phyloP scores from a whole-genome alignment of 768 basidiomycete genomes.

The Suillus plorans region DNA sequence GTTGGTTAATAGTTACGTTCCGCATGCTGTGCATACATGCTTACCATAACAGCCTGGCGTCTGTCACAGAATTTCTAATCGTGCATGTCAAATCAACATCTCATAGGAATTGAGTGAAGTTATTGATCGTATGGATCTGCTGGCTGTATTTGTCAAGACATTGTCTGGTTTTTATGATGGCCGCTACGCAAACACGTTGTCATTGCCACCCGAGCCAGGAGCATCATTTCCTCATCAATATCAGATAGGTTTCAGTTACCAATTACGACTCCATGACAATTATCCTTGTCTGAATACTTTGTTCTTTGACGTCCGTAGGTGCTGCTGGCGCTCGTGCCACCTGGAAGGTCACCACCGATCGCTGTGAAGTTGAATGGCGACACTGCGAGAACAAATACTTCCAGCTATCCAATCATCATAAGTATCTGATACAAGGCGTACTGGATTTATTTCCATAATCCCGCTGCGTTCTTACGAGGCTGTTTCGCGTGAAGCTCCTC shows the following conservation, averaged over 20 bases:
- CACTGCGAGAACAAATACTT: conserved; percentile 96
- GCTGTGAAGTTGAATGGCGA: conserved; percentile 99
- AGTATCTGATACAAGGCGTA: not conserved
- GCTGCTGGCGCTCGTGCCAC: conserved; percentile 35
- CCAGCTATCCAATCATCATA: conserved; percentile 58
- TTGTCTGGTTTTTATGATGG: not conserved
- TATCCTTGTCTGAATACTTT: not conserved
- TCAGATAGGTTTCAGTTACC: not conserved
- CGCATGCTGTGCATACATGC: not conserved
- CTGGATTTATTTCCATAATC: conserved; percentile 87
- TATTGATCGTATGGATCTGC: not conserved
- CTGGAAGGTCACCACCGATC: conserved; percentile 93
- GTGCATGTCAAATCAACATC: not conserved
- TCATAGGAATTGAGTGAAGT: not conserved
- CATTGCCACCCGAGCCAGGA: not conserved
- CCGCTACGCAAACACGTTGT: not conserved
- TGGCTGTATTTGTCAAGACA: not conserved
- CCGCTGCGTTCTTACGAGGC: conserved; percentile 80
- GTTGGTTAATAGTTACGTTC: not conserved
- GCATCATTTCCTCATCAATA: not conserved
- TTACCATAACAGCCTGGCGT: not conserved
- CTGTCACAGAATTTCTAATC: not conserved
- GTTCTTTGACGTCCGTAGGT: not conserved
- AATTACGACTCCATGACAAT: not conserved
- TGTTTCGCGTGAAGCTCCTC: conserved; percentile 93